Evolutionary conservation across 495 filamentous ascomycete genomes (phyloP), one percentile per base, ranked within the genome.

Genomic region (Penicillium verhagenii): DNA sequence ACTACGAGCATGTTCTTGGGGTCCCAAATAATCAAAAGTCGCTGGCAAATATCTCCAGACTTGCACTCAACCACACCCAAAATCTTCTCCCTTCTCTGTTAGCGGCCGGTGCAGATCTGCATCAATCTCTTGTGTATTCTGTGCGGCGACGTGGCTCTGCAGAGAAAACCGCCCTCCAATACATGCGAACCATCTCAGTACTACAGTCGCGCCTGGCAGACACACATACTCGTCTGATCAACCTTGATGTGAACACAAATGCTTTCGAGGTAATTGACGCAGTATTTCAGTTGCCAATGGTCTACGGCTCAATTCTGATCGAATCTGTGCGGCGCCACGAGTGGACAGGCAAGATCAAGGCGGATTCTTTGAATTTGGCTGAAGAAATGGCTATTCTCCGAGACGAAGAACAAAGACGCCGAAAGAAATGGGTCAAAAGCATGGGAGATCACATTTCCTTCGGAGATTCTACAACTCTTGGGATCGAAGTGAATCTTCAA

Each of bases 381-480:
- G 92, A 97, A 65, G 94, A 97, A 59, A 89, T 97, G 79, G 90
- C 91, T 14, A 72, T 88, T 20, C 88, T 93, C 57, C 87, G 89
- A 64, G 93, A 97, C 50, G 93, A 97, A 67, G 95, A 99, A 64
- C 79, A 88, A 62, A 88, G 90, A 58, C 83, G 94, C 25, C 79
- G 94, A 37, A 90, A 89, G 65, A 94, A 89, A 59, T 98, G 95
- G 95, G 72, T 91, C 54, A 94, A 92, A 59, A 86, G 76, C 40
- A 87, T 92, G 58, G 90, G 85, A 1, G 73, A 77, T 25, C 74
- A 72, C 31, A 54, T 85, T 37, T 81, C 83, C 4, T 75, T 79
- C n/a, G 66, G 81, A 13, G 81, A 87, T 33, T 81, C 83, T 47
- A 82, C 83, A 50, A 83, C 88, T 7, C 79, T 91, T 13, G 85